phyloP scores from a whole-genome alignment of 345 rosid genomes.

The Kernera saxatilis region DNA sequence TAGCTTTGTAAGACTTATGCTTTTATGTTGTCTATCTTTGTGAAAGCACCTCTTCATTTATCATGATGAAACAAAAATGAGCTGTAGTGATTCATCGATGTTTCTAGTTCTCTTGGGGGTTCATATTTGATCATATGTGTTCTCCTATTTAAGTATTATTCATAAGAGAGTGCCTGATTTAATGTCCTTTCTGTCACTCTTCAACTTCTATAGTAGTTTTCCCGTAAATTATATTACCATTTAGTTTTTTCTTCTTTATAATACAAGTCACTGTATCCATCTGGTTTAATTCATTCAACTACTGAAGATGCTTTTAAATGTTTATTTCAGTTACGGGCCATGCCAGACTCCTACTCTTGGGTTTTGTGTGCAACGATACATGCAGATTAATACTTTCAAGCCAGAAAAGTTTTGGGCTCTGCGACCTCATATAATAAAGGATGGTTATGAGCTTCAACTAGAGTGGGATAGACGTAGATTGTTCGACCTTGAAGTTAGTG shows the following conservation, averaged over 20 bases:
- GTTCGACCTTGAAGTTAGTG: slow-evolving; percentile 81
- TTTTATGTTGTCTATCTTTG: neutral
- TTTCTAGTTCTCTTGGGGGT: neutral
- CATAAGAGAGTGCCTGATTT: neutral
- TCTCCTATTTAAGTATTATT: neutral
- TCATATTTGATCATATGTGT: neutral
- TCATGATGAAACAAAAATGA: neutral
- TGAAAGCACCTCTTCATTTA: neutral
- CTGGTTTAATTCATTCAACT: slow-evolving; percentile 1
- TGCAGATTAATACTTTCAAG: slow-evolving; percentile 86
- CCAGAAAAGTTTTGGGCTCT: slow-evolving; percentile 83
- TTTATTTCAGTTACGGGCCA: slow-evolving; percentile 83
- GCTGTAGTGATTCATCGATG: neutral
- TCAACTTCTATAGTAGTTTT: neutral
- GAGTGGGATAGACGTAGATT: slow-evolving; percentile 91
- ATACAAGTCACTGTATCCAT: neutral
- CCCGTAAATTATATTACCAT: neutral
- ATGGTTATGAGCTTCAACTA: slow-evolving; percentile 80
- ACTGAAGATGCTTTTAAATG: slow-evolving; percentile 14
- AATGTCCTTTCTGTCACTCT: neutral
- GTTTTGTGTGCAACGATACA: slow-evolving; percentile 85
- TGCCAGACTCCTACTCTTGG: slow-evolving; percentile 98
- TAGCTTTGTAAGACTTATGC: neutral
- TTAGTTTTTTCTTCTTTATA: neutral
- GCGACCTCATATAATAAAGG: slow-evolving; percentile 49